phyloP scores from a whole-genome alignment of 805 yeast genomes.

The Lachancea meyersii region DNA sequence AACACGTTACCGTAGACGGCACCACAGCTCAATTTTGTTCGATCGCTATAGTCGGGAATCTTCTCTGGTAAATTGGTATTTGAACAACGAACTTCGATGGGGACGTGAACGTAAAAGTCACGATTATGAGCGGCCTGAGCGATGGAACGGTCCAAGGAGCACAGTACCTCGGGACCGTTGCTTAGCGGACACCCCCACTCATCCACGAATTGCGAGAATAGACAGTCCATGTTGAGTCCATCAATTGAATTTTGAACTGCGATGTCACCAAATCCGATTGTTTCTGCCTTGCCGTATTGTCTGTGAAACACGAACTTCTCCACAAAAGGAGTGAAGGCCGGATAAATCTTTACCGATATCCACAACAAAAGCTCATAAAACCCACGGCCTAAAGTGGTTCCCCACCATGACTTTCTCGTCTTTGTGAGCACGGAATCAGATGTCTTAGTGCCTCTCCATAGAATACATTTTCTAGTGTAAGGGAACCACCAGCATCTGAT shows the following conservation, averaged over 20 bases:
- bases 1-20: constrained; percentile 79
- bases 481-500: constrained; percentile 98
- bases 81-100: constrained; percentile 89
- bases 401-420: constrained; percentile 79
- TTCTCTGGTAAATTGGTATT: constrained; percentile 55
- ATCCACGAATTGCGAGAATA: constrained; percentile 87
- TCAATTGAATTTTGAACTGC: constrained; percentile 78
- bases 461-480: constrained; percentile 72
- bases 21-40: constrained; percentile 56
- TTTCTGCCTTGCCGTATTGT: constrained; percentile 75
- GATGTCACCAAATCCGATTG: constrained; percentile 49
- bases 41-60: constrained; percentile 43
- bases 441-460: constrained; percentile 87
- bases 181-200: constrained; percentile 95
- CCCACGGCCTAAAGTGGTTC: constrained; percentile 68
- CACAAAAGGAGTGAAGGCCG: constrained; percentile 74
- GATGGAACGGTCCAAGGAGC: constrained; percentile 56
- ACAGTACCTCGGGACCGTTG: constrained; percentile 67
- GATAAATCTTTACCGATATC: constrained; percentile 66
- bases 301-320: constrained; percentile 80
- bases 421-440: constrained; percentile 47
- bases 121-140: constrained; percentile 50
- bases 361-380: constrained; percentile 76
- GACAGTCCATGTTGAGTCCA: constrained; percentile 91
- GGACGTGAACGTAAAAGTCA: constrained; percentile 85